phyloP scores from a whole-genome alignment of 1,284 basidiomycete species.

The Cutaneotrichosporon cutaneum region DNA sequence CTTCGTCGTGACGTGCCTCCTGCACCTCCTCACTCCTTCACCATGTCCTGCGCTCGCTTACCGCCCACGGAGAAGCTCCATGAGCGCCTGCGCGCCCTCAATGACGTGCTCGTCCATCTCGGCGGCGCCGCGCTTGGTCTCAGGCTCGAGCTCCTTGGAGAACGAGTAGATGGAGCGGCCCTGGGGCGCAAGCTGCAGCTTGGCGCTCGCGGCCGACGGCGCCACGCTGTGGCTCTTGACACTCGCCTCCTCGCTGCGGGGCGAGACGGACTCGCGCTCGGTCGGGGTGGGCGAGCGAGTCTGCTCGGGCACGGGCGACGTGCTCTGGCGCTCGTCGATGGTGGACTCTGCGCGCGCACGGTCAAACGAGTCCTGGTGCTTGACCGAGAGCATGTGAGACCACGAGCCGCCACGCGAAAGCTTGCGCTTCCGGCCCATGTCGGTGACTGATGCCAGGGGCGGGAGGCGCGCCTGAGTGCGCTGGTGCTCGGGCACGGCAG shows the following conservation, averaged over 20 bases:
- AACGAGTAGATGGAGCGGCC: slow-evolving; percentile 30
- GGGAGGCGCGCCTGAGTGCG: slow-evolving; percentile 3
- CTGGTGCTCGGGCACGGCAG: slow-evolving; percentile 12
- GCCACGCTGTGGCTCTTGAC: slow-evolving; percentile 2
- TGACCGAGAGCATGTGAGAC: slow-evolving; percentile 23
- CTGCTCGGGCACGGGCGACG: slow-evolving; percentile 24
- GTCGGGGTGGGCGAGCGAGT: slow-evolving; percentile 26
- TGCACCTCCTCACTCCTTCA: neutral
- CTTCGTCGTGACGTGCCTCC: neutral
- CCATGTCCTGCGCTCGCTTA: neutral
- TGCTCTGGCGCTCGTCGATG: slow-evolving; percentile 12
- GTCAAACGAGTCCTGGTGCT: slow-evolving; percentile 29
- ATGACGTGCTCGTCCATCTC: slow-evolving; percentile 31
- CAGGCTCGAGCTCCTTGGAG: slow-evolving; percentile 28
- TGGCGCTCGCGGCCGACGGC: slow-evolving; percentile 8
- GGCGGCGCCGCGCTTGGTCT: slow-evolving; percentile 24
- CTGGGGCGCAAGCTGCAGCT: slow-evolving; percentile 23
- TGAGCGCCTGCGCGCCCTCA: slow-evolving; percentile 27
- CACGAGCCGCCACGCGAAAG: slow-evolving; percentile 27
- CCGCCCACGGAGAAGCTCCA: slow-evolving; percentile 26
- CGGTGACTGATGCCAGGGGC: slow-evolving; percentile 9
- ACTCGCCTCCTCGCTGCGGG: slow-evolving; percentile 16
- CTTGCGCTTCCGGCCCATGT: slow-evolving; percentile 23
- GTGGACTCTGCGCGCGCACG: slow-evolving; percentile 19
- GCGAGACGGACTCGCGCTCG: slow-evolving; percentile 22